These are phyloP conservation scores for Colletotrichum spinosum DNA, from an alignment of 2,329 filamentous ascomycete genomes.

Conservation along the genomic window DNA sequence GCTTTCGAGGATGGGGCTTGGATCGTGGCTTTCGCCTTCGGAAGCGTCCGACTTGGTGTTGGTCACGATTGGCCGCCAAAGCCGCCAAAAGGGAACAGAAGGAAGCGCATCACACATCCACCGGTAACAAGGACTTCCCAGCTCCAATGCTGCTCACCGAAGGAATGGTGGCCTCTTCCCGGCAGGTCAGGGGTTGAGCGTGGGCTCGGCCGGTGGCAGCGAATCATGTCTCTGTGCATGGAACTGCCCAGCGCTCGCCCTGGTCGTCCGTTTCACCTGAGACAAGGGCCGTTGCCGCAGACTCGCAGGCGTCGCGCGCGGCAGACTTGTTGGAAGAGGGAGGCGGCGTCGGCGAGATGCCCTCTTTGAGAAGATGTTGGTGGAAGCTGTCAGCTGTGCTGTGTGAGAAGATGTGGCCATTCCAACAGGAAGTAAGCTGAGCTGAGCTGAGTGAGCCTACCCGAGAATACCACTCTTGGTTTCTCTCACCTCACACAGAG, in stretches of 20 bases:
- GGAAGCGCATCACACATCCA: background rate
- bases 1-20: background rate
- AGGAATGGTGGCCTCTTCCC: background rate
- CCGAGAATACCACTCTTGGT: too few relatives aligned
- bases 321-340: constrained; percentile 6
- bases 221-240: constrained; percentile 8
- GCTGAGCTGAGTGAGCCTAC: too few relatives aligned
- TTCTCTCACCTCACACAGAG: too few relatives aligned
- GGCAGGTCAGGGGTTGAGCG: background rate
- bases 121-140: background rate
- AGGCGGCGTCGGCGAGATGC: background rate
- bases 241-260: constrained; percentile 18
- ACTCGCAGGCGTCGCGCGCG: constrained; percentile 24
- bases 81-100: background rate
- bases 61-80: too few relatives aligned
- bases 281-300: constrained; percentile 27
- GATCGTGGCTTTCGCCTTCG: background rate
- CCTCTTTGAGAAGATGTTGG: background rate
- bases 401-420: background rate
- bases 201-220: background rate
- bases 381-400: constrained; percentile 1
- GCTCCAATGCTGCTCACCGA: background rate
- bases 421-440: too few relatives aligned
- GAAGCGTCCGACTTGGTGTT: constrained; percentile 13
- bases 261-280: constrained; percentile 34